phyloP scores from a whole-genome alignment of 495 filamentous ascomycete species.

The Hapsidospora chrysogenum region DNA sequence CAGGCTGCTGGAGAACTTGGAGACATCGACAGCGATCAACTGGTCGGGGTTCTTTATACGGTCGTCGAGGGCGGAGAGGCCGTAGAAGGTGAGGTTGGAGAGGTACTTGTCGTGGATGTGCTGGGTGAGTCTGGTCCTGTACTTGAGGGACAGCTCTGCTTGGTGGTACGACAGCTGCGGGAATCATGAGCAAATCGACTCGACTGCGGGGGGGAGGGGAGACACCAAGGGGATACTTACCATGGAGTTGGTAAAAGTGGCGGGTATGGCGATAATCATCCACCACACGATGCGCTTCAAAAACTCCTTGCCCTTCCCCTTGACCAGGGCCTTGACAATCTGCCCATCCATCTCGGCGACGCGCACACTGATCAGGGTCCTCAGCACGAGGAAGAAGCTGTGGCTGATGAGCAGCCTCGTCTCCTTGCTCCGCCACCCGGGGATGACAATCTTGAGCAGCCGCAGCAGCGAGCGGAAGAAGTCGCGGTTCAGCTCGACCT shows the following conservation, averaged over 20 bases:
- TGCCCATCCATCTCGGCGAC: constrained; percentile 91
- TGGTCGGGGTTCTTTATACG: constrained; percentile 98
- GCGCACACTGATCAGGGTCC: constrained; percentile 85
- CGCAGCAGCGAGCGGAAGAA: constrained; percentile 78
- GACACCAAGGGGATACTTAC: constrained; percentile 28
- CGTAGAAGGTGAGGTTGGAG: constrained; percentile 93
- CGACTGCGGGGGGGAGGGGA: neutral
- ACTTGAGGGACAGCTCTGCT: constrained; percentile 81
- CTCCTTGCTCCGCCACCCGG: constrained; percentile 80
- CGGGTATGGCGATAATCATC: constrained; percentile 96
- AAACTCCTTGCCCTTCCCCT: constrained; percentile 84
- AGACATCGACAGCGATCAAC: constrained; percentile 88
- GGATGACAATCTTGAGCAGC: constrained; percentile 74
- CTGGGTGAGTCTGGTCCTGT: constrained; percentile 78
- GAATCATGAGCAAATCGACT: neutral
- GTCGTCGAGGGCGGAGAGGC: constrained; percentile 86
- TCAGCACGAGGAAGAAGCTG: constrained; percentile 59
- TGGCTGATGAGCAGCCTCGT: constrained; percentile 71
- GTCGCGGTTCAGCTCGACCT: constrained; percentile 85
- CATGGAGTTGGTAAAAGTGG: constrained; percentile 98
- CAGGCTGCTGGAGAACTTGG: constrained; percentile 87
- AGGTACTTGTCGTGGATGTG: constrained; percentile 90
- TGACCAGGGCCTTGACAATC: constrained; percentile 77
- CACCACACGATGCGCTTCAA: constrained; percentile 84
- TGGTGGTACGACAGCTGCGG: constrained; percentile 86